phyloP scores from a whole-genome alignment of 2,329 filamentous ascomycete genomes.

The Fusarium napiforme region DNA sequence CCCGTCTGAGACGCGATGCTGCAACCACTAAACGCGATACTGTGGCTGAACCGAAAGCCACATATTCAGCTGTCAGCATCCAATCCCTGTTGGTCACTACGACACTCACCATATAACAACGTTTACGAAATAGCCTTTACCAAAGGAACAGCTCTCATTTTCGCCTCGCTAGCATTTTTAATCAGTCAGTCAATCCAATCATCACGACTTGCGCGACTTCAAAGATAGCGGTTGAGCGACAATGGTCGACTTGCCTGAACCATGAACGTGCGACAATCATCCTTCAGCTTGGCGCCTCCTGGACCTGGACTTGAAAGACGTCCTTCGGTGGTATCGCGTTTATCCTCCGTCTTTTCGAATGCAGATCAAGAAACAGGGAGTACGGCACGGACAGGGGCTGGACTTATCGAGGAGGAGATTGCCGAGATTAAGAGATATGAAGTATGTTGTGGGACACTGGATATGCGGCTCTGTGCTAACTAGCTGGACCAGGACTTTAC shows the following conservation, averaged over 20 bases:
- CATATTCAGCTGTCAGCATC: constrained; percentile 30
- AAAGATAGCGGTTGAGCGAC: constrained; percentile 39
- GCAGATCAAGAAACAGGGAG: constrained; percentile 68
- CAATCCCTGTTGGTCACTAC: constrained; percentile 26
- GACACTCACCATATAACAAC: constrained; percentile 24
- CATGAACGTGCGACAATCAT: constrained; percentile 65
- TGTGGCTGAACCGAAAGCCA: constrained; percentile 42
- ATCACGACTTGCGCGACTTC: not conserved
- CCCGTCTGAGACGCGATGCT: constrained; percentile 31
- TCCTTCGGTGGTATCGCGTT: constrained; percentile 70
- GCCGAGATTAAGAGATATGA: constrained; percentile 98
- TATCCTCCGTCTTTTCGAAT: constrained; percentile 74
- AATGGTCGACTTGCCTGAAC: constrained; percentile 53
- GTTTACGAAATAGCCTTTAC: not conserved
- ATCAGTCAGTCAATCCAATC: not conserved
- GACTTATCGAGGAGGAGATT: constrained; percentile 91
- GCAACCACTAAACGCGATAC: constrained; percentile 47
- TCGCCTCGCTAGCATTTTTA: not conserved
- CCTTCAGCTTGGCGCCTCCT: constrained; percentile 54
- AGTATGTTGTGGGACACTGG: constrained; percentile 53
- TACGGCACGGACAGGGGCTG: constrained; percentile 65
- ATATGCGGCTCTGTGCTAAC: constrained; percentile 28
- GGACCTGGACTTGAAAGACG: constrained; percentile 58
- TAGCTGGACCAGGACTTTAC: constrained; percentile 78
- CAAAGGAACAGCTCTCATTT: not conserved